Evolutionary conservation across 805 yeast species (phyloP), one percentile per base, ranked within the genome.

Genomic region (Pichia nakasei): DNA sequence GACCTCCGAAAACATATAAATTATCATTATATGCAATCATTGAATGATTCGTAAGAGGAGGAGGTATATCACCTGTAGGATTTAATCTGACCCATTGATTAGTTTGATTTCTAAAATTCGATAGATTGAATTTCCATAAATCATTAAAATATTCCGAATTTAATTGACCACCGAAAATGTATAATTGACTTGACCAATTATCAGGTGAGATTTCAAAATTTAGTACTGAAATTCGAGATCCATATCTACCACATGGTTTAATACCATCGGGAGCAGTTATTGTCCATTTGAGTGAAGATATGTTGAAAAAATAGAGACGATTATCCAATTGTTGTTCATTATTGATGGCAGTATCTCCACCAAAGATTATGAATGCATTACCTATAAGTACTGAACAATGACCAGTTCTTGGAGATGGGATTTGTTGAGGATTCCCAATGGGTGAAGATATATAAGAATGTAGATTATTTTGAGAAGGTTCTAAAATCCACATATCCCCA

Each of bases 331-430:
- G 35, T 13, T 87, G 87, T 41, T 72, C 72, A 57, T 83, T 87
- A 31, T 88, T 82, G 34, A 80, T 84, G 24, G 48, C 52, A 1
- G 97, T 93, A 60, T 93, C 98, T 56, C 99, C 99, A 31, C 97
- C 98, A 64, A 86, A 91, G 13, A 93, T 78, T 37, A 93, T 88
- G 56, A 82, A 93, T 1, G 97, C 97, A 58, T 89, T 91, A 13
- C 97, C 98, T 48, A 95, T 82, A 29, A 91, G 70, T 9, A 89
- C 84, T 2, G 95, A 75, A 6, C 96, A 86, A 64, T 93, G 99
- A 4, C 97, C 97, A 7, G 91, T 96, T 55, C 98, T 79, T 29
- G 97, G 96, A 18, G 96, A 91, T 2, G 97, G 96, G 17, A 86
- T 77, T 41, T 84, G 80, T 48, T 82, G 86, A 41, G 78, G 76